These are phyloP conservation scores for Rhytidiadelphus loreus DNA, from an alignment of 225 moss, liverwort and hornwort genomes.

Conservation along the genomic window DNA sequence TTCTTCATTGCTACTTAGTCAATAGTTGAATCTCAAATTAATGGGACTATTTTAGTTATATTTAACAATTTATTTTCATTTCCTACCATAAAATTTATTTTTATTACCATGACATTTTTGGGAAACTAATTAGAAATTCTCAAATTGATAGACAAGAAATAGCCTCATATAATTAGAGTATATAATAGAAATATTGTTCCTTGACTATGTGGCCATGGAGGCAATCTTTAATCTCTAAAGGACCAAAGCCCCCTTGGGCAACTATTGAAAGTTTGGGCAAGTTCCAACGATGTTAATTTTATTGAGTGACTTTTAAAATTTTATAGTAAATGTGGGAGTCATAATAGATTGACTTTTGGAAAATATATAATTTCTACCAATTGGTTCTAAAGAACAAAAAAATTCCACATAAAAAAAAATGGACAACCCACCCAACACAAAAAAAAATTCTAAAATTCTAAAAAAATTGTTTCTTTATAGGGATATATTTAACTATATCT, in stretches of 20 bases:
- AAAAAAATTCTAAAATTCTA: not conserved
- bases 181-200: not conserved
- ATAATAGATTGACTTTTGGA: not conserved
- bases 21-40: not conserved
- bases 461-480: no score
- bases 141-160: not conserved
- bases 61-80: not conserved
- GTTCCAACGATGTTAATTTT: not conserved
- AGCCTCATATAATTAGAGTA: no score
- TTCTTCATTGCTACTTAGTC: not conserved
- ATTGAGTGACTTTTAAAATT: not conserved
- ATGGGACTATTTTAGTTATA: not conserved
- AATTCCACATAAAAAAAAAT: not conserved
- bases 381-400: not conserved
- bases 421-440: accelerated
- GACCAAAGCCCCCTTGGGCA: accelerated
- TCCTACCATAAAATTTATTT: not conserved
- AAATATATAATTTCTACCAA: not conserved
- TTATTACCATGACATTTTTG: not conserved
- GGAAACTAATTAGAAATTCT: not conserved
- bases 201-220: not conserved
- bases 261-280: not conserved
- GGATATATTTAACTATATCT: not conserved
- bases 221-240: not conserved
- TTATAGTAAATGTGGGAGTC: not conserved